Percentiles rank a stretch among this genome's conserved stretches.
These are phyloP conservation scores for Clarkia xantiana DNA, from an alignment of 345 rosid species.

Conservation along the genomic window DNA sequence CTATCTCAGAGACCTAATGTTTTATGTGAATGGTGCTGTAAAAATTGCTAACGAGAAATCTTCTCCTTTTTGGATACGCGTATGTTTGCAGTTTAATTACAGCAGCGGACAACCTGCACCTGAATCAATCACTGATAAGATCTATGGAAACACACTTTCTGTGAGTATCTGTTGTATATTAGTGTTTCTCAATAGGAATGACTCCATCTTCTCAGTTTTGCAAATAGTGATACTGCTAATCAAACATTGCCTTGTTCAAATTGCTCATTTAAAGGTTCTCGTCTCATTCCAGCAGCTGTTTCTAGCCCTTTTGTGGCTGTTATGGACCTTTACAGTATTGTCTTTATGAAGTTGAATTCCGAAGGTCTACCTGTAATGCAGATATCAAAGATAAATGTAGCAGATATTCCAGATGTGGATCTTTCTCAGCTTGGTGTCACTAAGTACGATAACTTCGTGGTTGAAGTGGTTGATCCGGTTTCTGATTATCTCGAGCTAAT, in stretches of 20 bases:
- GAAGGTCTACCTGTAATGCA: slow-evolving; percentile 16
- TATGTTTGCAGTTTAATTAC: slow-evolving; percentile 56
- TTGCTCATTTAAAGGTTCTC: too few relatives aligned
- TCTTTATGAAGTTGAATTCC: slow-evolving; percentile 3
- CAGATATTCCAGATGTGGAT: slow-evolving; percentile 69
- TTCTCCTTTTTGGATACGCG: slow-evolving; percentile 1
- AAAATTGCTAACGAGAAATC: too few relatives aligned
- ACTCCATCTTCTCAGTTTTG: too few relatives aligned
- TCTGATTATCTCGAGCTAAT: slow-evolving; percentile 80
- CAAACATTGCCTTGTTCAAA: too few relatives aligned
- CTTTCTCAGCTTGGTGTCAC: slow-evolving; percentile 60
- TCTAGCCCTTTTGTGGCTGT: too few relatives aligned
- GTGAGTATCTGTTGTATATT: slow-evolving; percentile 48
- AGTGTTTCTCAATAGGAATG: too few relatives aligned
- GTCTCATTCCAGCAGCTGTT: too few relatives aligned
- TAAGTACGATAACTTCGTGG: slow-evolving; percentile 50
- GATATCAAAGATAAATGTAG: slow-evolving; percentile 81
- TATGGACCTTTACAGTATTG: not conserved
- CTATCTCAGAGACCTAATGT: not conserved
- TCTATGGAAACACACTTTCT: slow-evolving; percentile 87
- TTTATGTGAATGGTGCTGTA: too few relatives aligned
- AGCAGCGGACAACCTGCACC: slow-evolving; percentile 96
- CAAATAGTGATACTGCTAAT: too few relatives aligned
- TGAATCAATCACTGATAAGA: slow-evolving; percentile 83
- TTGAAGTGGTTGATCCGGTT: slow-evolving; percentile 86